Base-by-base conservation (phyloP, 352 stramenopile genomes). In the Aphanomyces cochlioides region DNA sequence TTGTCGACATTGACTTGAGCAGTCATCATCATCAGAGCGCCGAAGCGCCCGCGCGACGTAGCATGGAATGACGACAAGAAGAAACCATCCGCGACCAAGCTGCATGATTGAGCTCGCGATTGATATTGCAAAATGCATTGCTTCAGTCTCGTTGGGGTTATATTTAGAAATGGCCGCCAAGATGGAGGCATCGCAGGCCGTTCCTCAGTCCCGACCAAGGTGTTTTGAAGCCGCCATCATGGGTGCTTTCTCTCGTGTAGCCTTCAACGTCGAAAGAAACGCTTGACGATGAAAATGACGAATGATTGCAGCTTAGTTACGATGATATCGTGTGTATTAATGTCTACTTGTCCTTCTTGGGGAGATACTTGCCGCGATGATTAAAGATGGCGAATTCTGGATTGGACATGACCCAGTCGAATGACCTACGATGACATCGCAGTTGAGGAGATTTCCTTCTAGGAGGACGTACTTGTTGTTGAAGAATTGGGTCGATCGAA, bases 331-430 rank as follows among this genome's bases (percentile, higher is more conserved):
- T 2, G 28, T 28, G 28, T 28, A 28, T 28, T 28, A 28, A 28
- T 28, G 28, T 28, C 50, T 47, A 47, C 37, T 38, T 7, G 28
- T 38, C 53, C 58, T 66, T 66, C 58, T 89, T 90, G 78, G 88
- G 82, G 47, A 93, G 77, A 45, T 83, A 78, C 74, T 89, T 85
- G 63, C 77, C 83, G 69, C 85, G 83, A 75, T 93, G 85, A 74
- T 90, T 91, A 75, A 90, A 93, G 74, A 91, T 82, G 74, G 87
- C 75, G 72, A 93, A 93, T 65, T 93, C 83, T 13, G 85, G 81
- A 56, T 76, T 84, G 41, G 81, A 90, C 66, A 89, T 75, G 69
- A 92, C 78, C 36, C 74, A 78, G 28, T 80, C 71, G 56, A 92
- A 78, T 71, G 85, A 89, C 67, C 85, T 92, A 72, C 1, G 28